Percentiles rank a stretch among this genome's conserved stretches.
These are phyloP conservation scores for Auricularia sp. DNA, from an alignment of 768 basidiomycete species.

Conservation along the genomic window DNA sequence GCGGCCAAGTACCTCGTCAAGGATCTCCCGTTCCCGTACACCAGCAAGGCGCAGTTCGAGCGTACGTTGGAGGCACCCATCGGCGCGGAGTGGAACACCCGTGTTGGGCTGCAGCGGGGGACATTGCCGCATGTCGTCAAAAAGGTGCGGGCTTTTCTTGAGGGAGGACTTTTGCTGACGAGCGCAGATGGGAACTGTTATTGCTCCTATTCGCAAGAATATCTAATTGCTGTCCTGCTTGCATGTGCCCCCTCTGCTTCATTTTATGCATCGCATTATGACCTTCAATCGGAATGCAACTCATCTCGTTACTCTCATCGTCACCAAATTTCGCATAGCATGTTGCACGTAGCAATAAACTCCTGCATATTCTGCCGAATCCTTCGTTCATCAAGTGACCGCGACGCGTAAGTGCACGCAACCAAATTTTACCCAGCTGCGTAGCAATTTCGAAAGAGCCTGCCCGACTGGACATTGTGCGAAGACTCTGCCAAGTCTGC, in stretches of 20 bases:
- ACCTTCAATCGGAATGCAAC: not conserved
- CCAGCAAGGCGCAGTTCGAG: conserved; percentile 87
- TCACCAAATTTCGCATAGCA: no score
- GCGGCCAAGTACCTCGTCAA: conserved; percentile 80
- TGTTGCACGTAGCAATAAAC: no score
- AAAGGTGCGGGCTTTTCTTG: conserved; percentile 47
- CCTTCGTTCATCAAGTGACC: no score
- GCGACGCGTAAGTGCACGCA: no score
- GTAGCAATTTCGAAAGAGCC: no score
- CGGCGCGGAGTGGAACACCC: conserved; percentile 90
- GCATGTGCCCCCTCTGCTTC: not conserved
- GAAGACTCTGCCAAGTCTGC: no score
- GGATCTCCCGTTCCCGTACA: conserved; percentile 92
- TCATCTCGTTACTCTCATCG: no score
- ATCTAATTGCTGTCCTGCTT: not conserved
- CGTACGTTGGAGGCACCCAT: conserved; percentile 69
- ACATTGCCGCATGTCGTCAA: conserved; percentile 80
- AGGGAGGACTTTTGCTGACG: not conserved
- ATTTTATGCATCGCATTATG: not conserved
- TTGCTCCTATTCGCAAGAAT: conserved; percentile 12
- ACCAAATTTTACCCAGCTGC: no score
- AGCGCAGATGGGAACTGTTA: conserved; percentile 17
- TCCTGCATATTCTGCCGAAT: no score
- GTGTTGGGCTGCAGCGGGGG: conserved; percentile 70
- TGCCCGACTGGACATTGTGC: no score